Evolutionary conservation across 495 filamentous ascomycete genomes (phyloP).

Genomic region (Talaromyces ruber): DNA sequence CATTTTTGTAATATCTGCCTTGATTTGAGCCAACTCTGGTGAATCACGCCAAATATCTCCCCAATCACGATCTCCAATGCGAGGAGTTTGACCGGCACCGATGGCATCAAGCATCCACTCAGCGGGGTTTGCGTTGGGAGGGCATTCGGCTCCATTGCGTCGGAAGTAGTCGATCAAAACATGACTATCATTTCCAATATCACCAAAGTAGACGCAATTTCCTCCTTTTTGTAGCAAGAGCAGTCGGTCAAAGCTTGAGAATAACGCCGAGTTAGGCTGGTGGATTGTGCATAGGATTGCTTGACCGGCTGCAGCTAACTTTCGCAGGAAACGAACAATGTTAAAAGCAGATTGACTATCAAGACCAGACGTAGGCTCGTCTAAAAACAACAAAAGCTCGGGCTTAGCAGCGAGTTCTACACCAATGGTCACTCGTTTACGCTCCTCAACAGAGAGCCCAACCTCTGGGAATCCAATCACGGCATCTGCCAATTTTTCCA

Average conservation of each 20-base stretch:
- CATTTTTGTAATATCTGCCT: slow-evolving; percentile 58
- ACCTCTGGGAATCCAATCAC: slow-evolving; percentile 70
- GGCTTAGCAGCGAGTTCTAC: slow-evolving; percentile 84
- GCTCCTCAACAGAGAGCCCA: slow-evolving; percentile 78
- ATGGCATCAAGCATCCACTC: slow-evolving; percentile 88
- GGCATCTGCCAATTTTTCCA: slow-evolving; percentile 77
- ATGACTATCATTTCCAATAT: slow-evolving; percentile 41
- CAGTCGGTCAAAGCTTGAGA: slow-evolving; percentile 70
- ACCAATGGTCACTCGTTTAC: slow-evolving; percentile 86
- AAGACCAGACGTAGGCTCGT: slow-evolving; percentile 85
- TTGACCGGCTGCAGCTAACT: slow-evolving; percentile 74
- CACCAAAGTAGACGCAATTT: slow-evolving; percentile 59
- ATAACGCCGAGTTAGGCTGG: slow-evolving; percentile 78
- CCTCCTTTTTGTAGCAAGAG: slow-evolving; percentile 59
- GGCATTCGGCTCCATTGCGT: slow-evolving; percentile 38
- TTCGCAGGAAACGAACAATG: slow-evolving; percentile 84
- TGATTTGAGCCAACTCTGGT: slow-evolving; percentile 58
- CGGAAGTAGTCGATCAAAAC: slow-evolving; percentile 44
- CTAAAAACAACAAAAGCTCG: slow-evolving; percentile 76
- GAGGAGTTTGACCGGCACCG: slow-evolving; percentile 65
- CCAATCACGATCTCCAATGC: slow-evolving; percentile 71
- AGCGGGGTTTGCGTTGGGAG: slow-evolving; percentile 60
- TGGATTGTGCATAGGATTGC: slow-evolving; percentile 92
- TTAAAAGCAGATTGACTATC: slow-evolving; percentile 84
- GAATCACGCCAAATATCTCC: slow-evolving; percentile 68